phyloP scores from a whole-genome alignment of 2,329 filamentous ascomycete species.

The Gnomoniopsis smithogilvyi region DNA sequence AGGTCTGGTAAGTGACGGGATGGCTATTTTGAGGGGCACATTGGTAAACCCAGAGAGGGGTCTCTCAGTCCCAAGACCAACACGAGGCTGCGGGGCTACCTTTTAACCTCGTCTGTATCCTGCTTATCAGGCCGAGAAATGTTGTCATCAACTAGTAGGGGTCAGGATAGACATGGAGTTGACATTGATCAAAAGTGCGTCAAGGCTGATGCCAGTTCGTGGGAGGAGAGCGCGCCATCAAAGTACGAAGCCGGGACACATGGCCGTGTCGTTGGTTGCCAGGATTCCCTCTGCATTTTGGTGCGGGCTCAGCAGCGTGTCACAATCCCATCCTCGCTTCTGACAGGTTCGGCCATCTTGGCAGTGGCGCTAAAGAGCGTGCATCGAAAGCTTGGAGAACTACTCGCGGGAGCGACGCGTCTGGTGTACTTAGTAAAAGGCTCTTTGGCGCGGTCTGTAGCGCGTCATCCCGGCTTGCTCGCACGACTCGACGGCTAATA shows the following conservation, averaged over 20 bases:
- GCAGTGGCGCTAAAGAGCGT: conserved; percentile 5
- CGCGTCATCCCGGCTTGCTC: conserved; percentile 14
- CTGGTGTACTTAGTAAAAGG: neutral
- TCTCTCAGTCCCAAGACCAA: too few species aligned
- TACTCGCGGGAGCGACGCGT: conserved; percentile 2
- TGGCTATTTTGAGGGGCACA: neutral
- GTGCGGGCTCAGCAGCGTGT: neutral
- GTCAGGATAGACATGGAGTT: conserved; percentile 3
- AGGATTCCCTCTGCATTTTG: too few species aligned
- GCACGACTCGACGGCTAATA: conserved; percentile 6
- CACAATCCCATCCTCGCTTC: conserved; percentile 4
- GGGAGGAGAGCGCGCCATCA: neutral
- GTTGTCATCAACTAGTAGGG: neutral
- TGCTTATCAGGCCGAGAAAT: neutral
- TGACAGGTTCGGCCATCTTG: conserved; percentile 5
- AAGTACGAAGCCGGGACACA: neutral
- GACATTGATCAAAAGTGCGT: neutral
- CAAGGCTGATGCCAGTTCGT: neutral
- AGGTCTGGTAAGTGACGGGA: neutral
- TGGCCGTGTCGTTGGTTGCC: neutral
- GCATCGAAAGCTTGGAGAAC: neutral
- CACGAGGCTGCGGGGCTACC: neutral
- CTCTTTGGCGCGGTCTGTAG: conserved; percentile 7
- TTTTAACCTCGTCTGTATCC: neutral
- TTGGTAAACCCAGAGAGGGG: neutral